Conservation (phyloP, 106 monocot species). For the Dendrobium huoshanense region DNA sequence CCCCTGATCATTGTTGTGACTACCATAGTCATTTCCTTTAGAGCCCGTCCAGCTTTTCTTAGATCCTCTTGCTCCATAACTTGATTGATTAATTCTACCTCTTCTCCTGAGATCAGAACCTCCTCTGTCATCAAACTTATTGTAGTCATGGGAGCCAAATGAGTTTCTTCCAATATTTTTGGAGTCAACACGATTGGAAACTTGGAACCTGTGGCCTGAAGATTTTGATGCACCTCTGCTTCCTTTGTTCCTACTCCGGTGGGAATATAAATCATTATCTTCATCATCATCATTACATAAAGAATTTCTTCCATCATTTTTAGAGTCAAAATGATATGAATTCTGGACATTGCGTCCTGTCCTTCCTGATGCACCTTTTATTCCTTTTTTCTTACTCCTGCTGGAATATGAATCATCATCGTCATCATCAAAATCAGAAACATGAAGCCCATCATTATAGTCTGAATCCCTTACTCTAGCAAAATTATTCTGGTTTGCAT, state of each 20-base stretch:
- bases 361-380: constrained; percentile 3
- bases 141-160: neutral
- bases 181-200: neutral
- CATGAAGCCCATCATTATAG: constrained; percentile 13
- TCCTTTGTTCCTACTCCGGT: neutral
- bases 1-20: constrained; percentile 1
- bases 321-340: neutral
- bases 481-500: constrained; percentile 4
- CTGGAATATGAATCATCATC: constrained; percentile 15
- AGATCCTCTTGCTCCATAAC: constrained; percentile 15
- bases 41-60: constrained; percentile 8
- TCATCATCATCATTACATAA: neutral
- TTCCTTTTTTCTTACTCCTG: neutral
- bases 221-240: neutral
- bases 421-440: constrained; percentile 22
- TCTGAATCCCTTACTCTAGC: constrained; percentile 11
- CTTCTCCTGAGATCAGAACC: constrained; percentile 9
- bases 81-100: constrained; percentile 12
- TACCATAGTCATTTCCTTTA: constrained; percentile 6
- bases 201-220: neutral
- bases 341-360: neutral
- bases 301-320: constrained; percentile 19
- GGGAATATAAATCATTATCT: neutral
- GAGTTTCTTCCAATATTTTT: neutral
- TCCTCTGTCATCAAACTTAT: neutral